Evolutionary conservation across 2,329 filamentous ascomycete species (phyloP).

Genomic region (Simplicillium sp.): DNA sequence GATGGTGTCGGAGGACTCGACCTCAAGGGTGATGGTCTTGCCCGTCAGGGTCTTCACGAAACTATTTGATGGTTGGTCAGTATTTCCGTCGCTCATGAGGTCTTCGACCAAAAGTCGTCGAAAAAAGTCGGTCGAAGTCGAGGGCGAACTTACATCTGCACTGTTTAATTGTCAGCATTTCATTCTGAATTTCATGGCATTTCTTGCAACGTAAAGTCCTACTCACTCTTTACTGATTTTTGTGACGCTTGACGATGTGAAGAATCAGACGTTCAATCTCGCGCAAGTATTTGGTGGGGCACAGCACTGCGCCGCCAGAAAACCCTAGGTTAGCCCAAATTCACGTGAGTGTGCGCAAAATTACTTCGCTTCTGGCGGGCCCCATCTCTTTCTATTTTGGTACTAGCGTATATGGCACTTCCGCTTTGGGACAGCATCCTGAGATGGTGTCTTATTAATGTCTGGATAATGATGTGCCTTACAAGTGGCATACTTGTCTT

Average conservation of each 20-base stretch:
- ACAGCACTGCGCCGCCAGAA: slow-evolving; percentile 18
- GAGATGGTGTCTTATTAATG: too few relatives aligned
- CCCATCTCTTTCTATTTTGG: slow-evolving; percentile 1
- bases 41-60: slow-evolving; percentile 99
- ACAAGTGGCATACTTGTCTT: too few relatives aligned
- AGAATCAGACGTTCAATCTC: slow-evolving; percentile 24
- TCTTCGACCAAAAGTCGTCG: slow-evolving; percentile 1
- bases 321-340: slow-evolving; percentile 25
- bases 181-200: slow-evolving; percentile 3
- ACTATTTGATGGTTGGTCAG: slow-evolving; percentile 40
- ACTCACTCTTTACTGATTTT: slow-evolving; percentile 52
- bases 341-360: slow-evolving; percentile 18
- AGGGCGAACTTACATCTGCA: slow-evolving; percentile 73
- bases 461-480: too few relatives aligned
- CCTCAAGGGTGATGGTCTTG: slow-evolving; percentile 99
- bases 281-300: slow-evolving; percentile 35
- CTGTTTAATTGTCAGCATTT: slow-evolving; percentile 47
- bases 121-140: slow-evolving; percentile 13
- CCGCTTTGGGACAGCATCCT: too few relatives aligned
- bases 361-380: not conserved
- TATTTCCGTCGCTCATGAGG: slow-evolving; percentile 10
- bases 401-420: not conserved
- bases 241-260: slow-evolving; percentile 36
- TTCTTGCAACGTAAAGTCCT: slow-evolving; percentile 8
- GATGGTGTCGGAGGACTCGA: slow-evolving; percentile 98